Conservation (phyloP, 176 grass and related monocot genomes). For the Pontederia paniculata region DNA sequence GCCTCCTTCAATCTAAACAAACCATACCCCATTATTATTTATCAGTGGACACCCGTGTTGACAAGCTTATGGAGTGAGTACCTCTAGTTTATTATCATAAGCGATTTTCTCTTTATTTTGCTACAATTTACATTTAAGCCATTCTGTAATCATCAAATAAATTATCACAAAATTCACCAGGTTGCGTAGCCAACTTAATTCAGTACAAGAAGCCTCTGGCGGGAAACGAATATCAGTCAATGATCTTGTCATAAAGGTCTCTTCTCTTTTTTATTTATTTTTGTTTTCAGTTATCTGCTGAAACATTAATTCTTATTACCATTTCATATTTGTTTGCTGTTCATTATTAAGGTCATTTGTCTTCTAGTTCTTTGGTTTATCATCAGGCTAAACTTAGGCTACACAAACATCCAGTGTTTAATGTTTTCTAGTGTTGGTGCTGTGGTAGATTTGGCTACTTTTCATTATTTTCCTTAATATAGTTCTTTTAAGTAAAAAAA, state of each 20-base stretch:
- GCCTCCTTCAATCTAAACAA: conserved; percentile 69
- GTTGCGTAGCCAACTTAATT: conserved; percentile 65
- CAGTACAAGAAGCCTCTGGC: conserved; percentile 68
- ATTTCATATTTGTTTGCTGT: no score
- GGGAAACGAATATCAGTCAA: conserved; percentile 94
- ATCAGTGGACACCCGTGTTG: conserved; percentile 65
- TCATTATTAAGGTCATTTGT: background rate
- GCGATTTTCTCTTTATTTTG: conserved; percentile 7
- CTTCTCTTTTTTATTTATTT: conserved; percentile 1
- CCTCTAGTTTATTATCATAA: conserved; percentile 6
- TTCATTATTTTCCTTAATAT: no score
- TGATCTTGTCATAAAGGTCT: conserved; percentile 94
- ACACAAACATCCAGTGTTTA: no score
- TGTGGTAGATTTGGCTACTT: no score
- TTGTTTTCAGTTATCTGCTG: background rate
- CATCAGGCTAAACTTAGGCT: no score
- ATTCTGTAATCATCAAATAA: background rate
- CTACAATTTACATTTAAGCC: background rate
- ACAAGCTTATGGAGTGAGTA: conserved; percentile 78
- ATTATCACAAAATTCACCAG: conserved; percentile 27
- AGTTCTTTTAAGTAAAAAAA: no score
- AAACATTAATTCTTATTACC: background rate
- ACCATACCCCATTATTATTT: conserved; percentile 98
- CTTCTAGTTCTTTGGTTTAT: no score
- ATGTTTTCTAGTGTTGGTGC: no score